Percentiles rank a stretch among this genome's conserved stretches.
phyloP scores from a whole-genome alignment of 352 stramenopile species.

The Globisporangium nunn region DNA sequence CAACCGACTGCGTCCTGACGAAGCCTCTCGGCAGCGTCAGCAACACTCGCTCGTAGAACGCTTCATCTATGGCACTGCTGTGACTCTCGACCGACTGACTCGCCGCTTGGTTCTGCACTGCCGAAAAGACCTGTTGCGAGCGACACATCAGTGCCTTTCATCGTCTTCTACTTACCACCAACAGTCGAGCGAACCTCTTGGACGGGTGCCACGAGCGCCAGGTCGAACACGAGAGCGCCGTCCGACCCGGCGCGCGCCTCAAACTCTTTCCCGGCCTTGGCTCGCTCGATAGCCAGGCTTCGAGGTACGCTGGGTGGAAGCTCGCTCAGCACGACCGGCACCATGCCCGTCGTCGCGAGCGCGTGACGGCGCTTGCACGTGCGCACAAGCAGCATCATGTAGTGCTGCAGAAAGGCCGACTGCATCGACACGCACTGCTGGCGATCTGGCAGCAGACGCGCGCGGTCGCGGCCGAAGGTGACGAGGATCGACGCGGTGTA shows the following conservation, averaged over 20 bases:
- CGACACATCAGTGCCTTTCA: not conserved
- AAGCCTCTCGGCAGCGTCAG: conserved; percentile 41
- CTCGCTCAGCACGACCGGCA: conserved; percentile 91
- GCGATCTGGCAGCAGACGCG: conserved; percentile 90
- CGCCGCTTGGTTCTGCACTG: conserved; percentile 1
- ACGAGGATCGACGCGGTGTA: conserved; percentile 96
- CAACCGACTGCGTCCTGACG: conserved; percentile 78
- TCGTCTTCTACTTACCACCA: too few species aligned
- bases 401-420: conserved; percentile 67
- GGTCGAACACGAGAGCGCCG: conserved; percentile 92
- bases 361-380: conserved; percentile 91
- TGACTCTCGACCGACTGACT: not conserved
- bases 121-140: conserved; percentile 10
- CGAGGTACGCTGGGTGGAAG: conserved; percentile 62
- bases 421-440: conserved; percentile 71
- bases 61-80: conserved; percentile 17
- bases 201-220: conserved; percentile 76
- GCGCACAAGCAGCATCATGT: conserved; percentile 91
- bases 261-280: conserved; percentile 76
- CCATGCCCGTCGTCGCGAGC: conserved; percentile 95
- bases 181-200: conserved; percentile 20
- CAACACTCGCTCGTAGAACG: conserved; percentile 34
- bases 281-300: conserved; percentile 65
- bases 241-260: conserved; percentile 89
- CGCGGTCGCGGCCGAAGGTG: conserved; percentile 75